Evolutionary conservation across 139 green algal species (phyloP).

Genomic region (Chlamydomonas asymmetrica): DNA sequence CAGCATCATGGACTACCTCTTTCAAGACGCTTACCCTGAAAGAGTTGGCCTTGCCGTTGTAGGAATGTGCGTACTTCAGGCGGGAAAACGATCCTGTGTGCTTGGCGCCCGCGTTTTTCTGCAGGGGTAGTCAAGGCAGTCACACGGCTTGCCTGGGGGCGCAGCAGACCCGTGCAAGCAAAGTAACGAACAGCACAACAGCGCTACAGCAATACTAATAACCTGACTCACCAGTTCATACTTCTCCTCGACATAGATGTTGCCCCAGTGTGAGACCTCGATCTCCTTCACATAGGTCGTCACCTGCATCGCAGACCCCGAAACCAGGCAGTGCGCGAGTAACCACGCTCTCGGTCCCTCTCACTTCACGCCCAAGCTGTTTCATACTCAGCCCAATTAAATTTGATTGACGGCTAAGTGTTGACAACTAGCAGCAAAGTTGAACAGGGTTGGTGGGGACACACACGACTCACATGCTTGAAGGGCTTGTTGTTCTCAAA

Average conservation of each 20-base stretch:
- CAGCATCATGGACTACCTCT: neutral
- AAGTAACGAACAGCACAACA: neutral
- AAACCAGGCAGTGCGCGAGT: constrained; percentile 3
- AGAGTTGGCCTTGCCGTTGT: constrained; percentile 41
- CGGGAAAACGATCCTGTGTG: constrained; percentile 74
- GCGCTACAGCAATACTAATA: too few species aligned
- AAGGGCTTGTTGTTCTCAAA: constrained; percentile 84
- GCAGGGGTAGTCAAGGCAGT: neutral
- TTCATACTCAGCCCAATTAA: constrained; percentile 3
- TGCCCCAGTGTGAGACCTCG: constrained; percentile 91
- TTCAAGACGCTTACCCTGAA: constrained; percentile 36
- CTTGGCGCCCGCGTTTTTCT: constrained; percentile 61
- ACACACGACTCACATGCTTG: constrained; percentile 40
- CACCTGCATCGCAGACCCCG: constrained; percentile 22
- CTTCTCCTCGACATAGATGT: constrained; percentile 87
- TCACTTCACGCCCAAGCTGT: constrained; percentile 3
- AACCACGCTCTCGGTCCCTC: too few species aligned
- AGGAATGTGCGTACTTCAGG: constrained; percentile 44
- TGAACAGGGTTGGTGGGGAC: neutral
- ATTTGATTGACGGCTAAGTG: neutral
- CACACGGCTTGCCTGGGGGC: neutral
- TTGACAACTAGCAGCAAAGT: neutral
- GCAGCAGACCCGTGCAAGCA: neutral
- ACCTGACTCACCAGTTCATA: constrained; percentile 69
- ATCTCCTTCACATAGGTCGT: constrained; percentile 74